Evolutionary conservation across 768 basidiomycete genomes (phyloP).

Genomic region (Coprinopsis sp.): DNA sequence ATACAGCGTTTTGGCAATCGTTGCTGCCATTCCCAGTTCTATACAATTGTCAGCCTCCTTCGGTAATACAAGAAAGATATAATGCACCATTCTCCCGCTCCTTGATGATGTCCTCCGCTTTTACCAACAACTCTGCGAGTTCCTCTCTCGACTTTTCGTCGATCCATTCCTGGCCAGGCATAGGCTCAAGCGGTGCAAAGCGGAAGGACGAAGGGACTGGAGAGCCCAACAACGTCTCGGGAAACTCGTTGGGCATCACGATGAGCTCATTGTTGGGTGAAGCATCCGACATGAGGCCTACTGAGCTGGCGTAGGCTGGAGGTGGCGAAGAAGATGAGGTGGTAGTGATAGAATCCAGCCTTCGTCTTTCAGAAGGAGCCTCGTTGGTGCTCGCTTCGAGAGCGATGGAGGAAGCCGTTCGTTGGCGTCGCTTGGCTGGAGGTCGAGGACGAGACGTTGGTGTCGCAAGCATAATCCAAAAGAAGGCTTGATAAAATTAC

Average conservation of each 20-base stretch:
- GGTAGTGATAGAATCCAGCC: constrained; percentile 8
- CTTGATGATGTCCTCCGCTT: constrained; percentile 73
- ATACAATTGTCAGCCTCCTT: constrained; percentile 5
- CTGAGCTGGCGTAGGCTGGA: constrained; percentile 49
- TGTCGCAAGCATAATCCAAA: constrained; percentile 36
- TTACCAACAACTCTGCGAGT: constrained; percentile 60
- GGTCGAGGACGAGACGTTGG: constrained; percentile 54
- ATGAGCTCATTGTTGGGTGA: constrained; percentile 8
- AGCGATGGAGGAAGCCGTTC: constrained; percentile 34
- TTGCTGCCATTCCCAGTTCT: constrained; percentile 69
- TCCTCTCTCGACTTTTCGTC: constrained; percentile 70
- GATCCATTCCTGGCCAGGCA: constrained; percentile 35
- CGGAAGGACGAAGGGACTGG: constrained; percentile 33
- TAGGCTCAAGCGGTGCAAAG: constrained; percentile 23
- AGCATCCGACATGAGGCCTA: constrained; percentile 24
- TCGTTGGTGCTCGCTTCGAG: constrained; percentile 7
- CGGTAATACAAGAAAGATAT: constrained; percentile 7
- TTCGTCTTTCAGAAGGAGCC: background rate
- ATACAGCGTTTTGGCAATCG: constrained; percentile 64
- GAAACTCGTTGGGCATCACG: constrained; percentile 10
- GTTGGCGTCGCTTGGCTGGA: constrained; percentile 63
- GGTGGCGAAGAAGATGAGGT: constrained; percentile 35
- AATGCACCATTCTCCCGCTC: constrained; percentile 69
- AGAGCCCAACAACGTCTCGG: constrained; percentile 31
- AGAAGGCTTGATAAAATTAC: too few species aligned